Base-by-base conservation (phyloP, 2,329 filamentous ascomycete species). In the Anthostomella pinea region DNA sequence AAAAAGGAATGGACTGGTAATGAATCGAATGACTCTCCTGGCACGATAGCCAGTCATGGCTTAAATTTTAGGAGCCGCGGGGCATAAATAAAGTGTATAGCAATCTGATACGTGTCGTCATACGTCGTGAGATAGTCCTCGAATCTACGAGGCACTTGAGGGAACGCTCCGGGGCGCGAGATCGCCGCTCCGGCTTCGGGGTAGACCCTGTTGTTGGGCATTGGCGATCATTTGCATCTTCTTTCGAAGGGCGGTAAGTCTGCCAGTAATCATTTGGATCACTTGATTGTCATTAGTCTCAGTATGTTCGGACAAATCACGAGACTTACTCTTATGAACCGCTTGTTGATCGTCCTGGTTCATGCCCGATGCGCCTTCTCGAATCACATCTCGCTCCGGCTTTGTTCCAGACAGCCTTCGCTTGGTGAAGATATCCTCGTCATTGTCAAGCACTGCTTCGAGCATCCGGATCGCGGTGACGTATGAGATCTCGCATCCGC, bases 401-500 rank as follows among this genome's bases (percentile, higher is more conserved):
- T 64, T 67, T 25, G 67, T 62, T 37, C 59, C 48, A 38, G 61
- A 57, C 11, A 60, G 46, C 16, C 59, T 58, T 8, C 65, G 59
- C 49, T 65, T 67, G 11, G 62, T 67, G 13, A 63, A 58, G 1
- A 66, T 44, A 23, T 78, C 76, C 17, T 81, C 88, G 41, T 95
- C 89, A 30, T 77, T 83, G 52, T 98, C 93, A 39, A 98, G 67
- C 3, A 98, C 87, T 11, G 91, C 93, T 65, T 98, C 91, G 10
- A 97, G 75, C 85, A 98, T 93, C 46, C 87, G 80, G 48, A 97
- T 89, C 0, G 93, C 90, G 0, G 93, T 97, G 35, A 87, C 76
- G 58, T 98, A 98, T 13, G 89, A 90, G 17, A 95, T 81, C 57
- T 97, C 90, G 58, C 91, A 97, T 11, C 89, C 88, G 1, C 72